Conservation (phyloP, 2,329 filamentous ascomycete genomes). For the Colletotrichum spaethianum region DNA sequence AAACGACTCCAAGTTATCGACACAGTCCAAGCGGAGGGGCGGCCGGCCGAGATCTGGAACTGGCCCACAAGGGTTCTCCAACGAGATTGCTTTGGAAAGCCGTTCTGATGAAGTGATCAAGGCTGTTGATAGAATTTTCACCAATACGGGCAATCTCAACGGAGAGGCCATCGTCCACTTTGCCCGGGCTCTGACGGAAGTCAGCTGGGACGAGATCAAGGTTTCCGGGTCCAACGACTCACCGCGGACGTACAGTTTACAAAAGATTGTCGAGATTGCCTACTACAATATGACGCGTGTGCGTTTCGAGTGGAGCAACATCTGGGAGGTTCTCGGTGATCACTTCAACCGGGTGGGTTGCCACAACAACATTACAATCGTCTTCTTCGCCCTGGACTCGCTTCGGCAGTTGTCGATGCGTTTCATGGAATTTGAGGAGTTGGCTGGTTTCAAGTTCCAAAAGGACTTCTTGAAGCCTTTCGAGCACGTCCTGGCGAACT, state of each 20-base stretch:
- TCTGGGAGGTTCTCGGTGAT: conserved; percentile 97
- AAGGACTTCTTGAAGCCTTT: conserved; percentile 99
- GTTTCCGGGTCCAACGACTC: conserved; percentile 97
- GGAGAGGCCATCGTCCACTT: conserved; percentile 97
- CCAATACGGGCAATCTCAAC: conserved; percentile 92
- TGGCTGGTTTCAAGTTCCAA: conserved; percentile 99
- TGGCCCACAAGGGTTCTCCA: conserved; percentile 75
- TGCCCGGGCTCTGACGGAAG: conserved; percentile 90
- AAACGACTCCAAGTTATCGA: conserved; percentile 75
- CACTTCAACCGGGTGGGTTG: conserved; percentile 99
- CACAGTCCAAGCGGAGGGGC: conserved; percentile 65
- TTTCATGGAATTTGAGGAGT: conserved; percentile 97
- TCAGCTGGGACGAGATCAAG: conserved; percentile 99
- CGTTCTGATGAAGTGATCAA: conserved; percentile 94
- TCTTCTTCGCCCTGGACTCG: conserved; percentile 97
- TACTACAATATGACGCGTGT: conserved; percentile 99
- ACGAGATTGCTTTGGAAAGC: conserved; percentile 91
- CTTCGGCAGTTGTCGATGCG: conserved; percentile 96
- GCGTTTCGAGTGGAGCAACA: conserved; percentile 97
- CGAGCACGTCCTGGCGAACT: conserved; percentile 96
- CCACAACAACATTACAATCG: conserved; percentile 95
- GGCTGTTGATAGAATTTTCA: conserved; percentile 95
- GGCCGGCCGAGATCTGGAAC: conserved; percentile 67
- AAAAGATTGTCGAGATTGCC: conserved; percentile 98
- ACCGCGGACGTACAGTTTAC: conserved; percentile 94